A percentile compares a stretch with the other conserved stretches of the same genome.
Evolutionary conservation across 75 land plant genomes (phyloP).

Genomic region (Selaginella moellendorffii): DNA sequence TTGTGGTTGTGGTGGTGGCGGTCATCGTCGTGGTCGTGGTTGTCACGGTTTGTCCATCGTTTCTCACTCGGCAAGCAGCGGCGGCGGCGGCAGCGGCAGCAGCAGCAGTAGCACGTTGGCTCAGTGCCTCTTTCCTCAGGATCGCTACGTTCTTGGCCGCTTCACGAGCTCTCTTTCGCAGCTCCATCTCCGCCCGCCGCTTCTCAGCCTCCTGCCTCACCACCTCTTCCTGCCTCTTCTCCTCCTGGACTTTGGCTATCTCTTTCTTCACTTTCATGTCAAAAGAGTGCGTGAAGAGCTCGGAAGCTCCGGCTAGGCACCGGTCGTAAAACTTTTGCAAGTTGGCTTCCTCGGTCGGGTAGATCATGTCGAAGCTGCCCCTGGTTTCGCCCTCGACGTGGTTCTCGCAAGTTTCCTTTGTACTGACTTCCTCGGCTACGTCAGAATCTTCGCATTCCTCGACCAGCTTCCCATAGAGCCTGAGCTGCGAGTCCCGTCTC

Average conservation of each 20-base stretch:
- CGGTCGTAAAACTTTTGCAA: conserved; percentile 9
- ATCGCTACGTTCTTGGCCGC: not conserved
- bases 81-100: too few species aligned
- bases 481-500: not conserved
- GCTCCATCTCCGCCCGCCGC: not conserved
- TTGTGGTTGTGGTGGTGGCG: not conserved
- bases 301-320: not conserved
- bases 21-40: not conserved
- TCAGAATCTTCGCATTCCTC: not conserved
- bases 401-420: not conserved
- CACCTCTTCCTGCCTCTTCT: conserved; percentile 3
- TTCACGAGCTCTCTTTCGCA: conserved; percentile 1
- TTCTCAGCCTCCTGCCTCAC: not conserved
- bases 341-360: not conserved
- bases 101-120: too few species aligned
- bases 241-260: not conserved
- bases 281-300: not conserved
- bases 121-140: too few species aligned
- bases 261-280: conserved; percentile 5
- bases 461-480: not conserved
- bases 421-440: not conserved
- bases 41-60: not conserved
- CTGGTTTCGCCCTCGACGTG: not conserved
- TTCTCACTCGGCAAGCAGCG: too few species aligned
- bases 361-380: conserved; percentile 3